phyloP scores from a whole-genome alignment of 164 flowering plant genomes.

The Brasenia schreberi region DNA sequence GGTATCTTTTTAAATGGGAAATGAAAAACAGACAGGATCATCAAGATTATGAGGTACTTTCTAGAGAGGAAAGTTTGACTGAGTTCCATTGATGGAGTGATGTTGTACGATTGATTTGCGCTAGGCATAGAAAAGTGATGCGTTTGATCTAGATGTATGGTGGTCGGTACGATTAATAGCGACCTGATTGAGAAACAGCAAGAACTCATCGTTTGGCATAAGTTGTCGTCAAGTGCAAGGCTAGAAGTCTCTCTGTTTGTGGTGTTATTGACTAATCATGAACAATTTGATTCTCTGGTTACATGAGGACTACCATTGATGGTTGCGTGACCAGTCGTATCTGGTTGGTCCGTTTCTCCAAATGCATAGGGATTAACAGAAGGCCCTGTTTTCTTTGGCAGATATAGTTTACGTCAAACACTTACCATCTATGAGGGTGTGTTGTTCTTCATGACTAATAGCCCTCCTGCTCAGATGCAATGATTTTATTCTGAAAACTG shows the following conservation, averaged over 20 bases:
- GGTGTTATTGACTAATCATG: not conserved
- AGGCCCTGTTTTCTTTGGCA: not conserved
- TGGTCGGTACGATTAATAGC: not conserved
- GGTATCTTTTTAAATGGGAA: not conserved
- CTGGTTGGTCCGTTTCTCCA: no score
- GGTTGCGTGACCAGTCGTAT: not conserved
- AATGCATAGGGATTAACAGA: no score
- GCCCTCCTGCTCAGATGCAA: not conserved
- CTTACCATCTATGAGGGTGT: not conserved
- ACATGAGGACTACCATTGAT: not conserved
- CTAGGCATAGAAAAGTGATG: not conserved
- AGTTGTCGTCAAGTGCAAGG: no score
- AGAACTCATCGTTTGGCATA: no score
- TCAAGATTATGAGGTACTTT: not conserved
- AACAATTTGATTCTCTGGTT: no score
- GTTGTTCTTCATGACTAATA: not conserved
- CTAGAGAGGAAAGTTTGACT: not conserved
- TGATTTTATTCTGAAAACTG: not conserved
- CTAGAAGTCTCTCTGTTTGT: no score
- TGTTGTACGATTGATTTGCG: not conserved
- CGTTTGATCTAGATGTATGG: not conserved
- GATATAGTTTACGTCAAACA: not conserved
- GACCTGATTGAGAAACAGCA: not conserved
- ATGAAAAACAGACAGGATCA: no score
- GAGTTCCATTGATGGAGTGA: not conserved